Evolutionary conservation across 257 asterid genomes (phyloP), one percentile per base, ranked within the genome.

Genomic region (Capsicum chinense): DNA sequence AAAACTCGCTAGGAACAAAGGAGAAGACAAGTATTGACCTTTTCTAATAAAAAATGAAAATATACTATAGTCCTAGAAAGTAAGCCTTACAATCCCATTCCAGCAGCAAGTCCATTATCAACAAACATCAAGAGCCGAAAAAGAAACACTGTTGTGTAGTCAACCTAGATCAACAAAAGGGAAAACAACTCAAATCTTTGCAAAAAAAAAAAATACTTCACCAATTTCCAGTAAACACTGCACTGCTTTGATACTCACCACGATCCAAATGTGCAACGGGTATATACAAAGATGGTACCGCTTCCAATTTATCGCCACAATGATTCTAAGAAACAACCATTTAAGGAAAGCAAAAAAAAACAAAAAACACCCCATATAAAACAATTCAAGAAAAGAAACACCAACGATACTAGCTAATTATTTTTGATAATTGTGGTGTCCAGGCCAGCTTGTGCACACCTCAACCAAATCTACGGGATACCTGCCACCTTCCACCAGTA

Each of bases 41-140:
- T 74, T 74, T 11, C 58, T 11, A 74, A 15, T 10, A 74, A 50
- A 50, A 50, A 0, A 12, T 5, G 15, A 19, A 70, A 71, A 50
- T n/a, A 12, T 50, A 74, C 56, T 70, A 70, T 11, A 71, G 58
- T 76, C 81, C 15, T 52, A 14, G 47, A 67, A 17, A 35, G 47
- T 44, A 66, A 82, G 84, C 80, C 98, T 95, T 95, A 97, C 99
- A 97, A 86, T 91, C 98, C 99, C 98, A 97, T 92, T 86, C 98
- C 99, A 87, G 98, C 88, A 86, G 99, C 94, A 88, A 95, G 90
- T 17, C 98, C 98, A 87, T 97, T 95, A 87, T 97, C 99, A 71
- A 95, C 92, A 86, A 97, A 97, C 99, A 97, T 97, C 94, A 97
- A 90, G 79, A 95, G 92, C 89, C 99, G 97, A 88, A 97, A 93